Evolutionary conservation across 2,329 filamentous ascomycete genomes (phyloP), one percentile per base, ranked within the genome.

Genomic region (Aspergillus sp.): DNA sequence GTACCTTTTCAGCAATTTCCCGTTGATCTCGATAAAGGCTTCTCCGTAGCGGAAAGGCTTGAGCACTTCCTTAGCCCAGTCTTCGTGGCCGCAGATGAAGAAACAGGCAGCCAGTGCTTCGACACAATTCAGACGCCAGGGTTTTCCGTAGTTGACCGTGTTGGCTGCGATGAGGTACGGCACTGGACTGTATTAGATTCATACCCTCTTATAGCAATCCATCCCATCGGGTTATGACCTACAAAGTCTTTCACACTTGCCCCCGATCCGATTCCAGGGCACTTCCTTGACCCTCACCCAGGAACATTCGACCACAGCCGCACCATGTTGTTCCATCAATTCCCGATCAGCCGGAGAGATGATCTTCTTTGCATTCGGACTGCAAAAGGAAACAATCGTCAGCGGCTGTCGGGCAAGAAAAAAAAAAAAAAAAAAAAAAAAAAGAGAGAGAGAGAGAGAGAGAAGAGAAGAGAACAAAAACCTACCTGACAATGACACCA

Each of bases 141-240:
- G 93, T 60, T 88, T 88, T 48, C 93, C 93, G 69, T 98, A 98
- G 71, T 98, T 98, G 61, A 96, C 93, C 1, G 87, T 86, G 65
- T 98, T 98, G 38, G 93, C 93, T 5, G 93, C 93, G 39, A 98
- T 90, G 6, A 98, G 82, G 66, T 98, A 98, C 0, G 93, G 93
- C 44, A 98, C 72, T 71, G 13, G 2, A 42, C 2, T 2, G 37
- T 11, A 11, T 40, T n/a, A 33, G 29, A 33, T 27, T 37, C 37
- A 40, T 19, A 44, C n/a, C 32, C 6, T 11, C 19, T 33, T 9
- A 33, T 27, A 27, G 8, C 2, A 26, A 26, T 33, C 11, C n/a
- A 9, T 8, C 9, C 8, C 27, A 13, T 33, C 34, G 27, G 40
- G 35, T 27, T 19, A 29, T 10, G 38, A 59, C 69, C 42, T 67